Evolutionary conservation across 306 rosid genomes (phyloP), one percentile per base, ranked within the genome.

Genomic region (Casuarina cunninghamiana): DNA sequence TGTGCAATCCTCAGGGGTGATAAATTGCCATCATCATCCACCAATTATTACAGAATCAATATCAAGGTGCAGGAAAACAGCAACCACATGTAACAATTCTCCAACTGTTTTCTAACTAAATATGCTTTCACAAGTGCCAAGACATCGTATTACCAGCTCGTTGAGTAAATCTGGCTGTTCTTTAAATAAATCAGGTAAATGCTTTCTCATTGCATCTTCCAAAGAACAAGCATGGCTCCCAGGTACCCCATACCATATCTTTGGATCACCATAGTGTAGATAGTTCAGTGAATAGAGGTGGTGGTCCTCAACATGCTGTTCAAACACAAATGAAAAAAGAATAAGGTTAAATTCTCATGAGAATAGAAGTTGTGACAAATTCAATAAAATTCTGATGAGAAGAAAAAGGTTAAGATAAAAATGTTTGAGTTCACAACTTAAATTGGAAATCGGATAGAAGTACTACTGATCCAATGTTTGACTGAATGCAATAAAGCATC

Each of bases 241-340:
- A 43, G 99, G 90, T 75, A 95, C 89, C 19, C 99, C 99, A 79
- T 95, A 95, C 99, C 99, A 95, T 32, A 95, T 86, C 85, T 95
- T 95, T 58, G 98, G 94, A 73, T 89, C 97, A 61, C 98, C 99
- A 87, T 89, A 93, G 77, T 95, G 99, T 73, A 93, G 80, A 85
- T 89, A 95, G 85, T 95, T 95, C 61, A 95, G 84, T 5, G 99
- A 95, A 86, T 93, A 95, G 35, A 95, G 96, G 81, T 93, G 99
- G 84, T 95, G 99, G 72, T 95, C 99, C 83, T 95, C 99, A 71
- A 95, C 97, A 86, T 95, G 99, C 99, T 95, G 92, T 83, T 75
- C 7, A 72, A 87, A 79, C 78, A 67, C 74, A 48, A 84, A 67
- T 50, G 82, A 80, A 16, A 69, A 55, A 44, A 32, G 68, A 78